These are phyloP conservation scores for Paraphaeosphaeria sporulosa DNA, from an alignment of 2,329 filamentous ascomycete genomes.

Conservation along the genomic window DNA sequence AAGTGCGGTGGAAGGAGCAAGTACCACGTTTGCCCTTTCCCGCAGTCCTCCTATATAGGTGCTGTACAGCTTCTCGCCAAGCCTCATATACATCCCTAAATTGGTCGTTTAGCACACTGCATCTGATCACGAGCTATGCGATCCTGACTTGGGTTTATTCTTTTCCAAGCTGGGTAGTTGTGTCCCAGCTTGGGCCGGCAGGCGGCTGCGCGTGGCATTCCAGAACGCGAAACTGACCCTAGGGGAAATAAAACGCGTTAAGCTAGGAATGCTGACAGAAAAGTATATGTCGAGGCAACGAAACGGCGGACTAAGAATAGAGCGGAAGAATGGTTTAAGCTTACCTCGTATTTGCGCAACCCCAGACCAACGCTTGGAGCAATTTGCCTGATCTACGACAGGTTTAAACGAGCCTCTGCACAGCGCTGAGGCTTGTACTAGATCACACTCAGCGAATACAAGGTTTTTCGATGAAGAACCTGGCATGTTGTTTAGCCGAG, in stretches of 20 bases:
- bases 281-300: not conserved
- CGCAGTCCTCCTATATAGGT: not conserved
- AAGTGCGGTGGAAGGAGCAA: not conserved
- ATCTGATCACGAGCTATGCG: not conserved
- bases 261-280: not conserved
- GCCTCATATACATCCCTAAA: constrained; percentile 5
- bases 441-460: not conserved
- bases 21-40: not conserved
- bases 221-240: not conserved
- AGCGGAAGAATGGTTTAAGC: constrained; percentile 8
- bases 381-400: not conserved
- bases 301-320: constrained; percentile 5
- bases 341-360: constrained; percentile 2
- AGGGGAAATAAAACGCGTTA: not conserved
- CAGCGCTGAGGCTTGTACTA: not conserved
- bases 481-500: not conserved
- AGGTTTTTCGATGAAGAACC: not conserved
- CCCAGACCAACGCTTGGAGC: not conserved
- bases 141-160: not conserved
- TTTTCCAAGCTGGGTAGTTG: not conserved
- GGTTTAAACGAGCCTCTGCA: not conserved
- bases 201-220: constrained; percentile 1
- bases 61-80: constrained; percentile 3
- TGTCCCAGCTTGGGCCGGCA: not conserved
- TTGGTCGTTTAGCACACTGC: not conserved